Evolutionary conservation across 1,284 basidiomycete genomes (phyloP), one percentile per base, ranked within the genome.

Genomic region (Cutaneotrichosporon cavernicola): DNA sequence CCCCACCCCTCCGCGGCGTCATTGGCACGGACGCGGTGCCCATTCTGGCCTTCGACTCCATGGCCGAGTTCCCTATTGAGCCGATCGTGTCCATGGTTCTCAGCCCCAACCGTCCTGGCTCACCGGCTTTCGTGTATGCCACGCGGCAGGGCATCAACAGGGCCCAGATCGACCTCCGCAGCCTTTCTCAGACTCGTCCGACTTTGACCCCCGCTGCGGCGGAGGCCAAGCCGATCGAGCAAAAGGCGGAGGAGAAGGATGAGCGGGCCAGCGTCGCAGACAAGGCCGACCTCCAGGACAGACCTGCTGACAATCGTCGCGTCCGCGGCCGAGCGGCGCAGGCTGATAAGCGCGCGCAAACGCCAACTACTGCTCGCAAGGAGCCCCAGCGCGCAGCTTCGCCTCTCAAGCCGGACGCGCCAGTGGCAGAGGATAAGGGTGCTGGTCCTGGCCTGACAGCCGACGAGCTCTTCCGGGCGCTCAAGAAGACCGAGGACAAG

Each of bases 31-130:
- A 62, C 46, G 57, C 64, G 14, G 22, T 65, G 0, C 62, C 53
- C 14, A 56, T 67, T 1, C 50, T 63, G 0, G 67, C 70, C 26
- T 78, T 76, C 52, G 72, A 75, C 62, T 58, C 58, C 34, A 52
- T 73, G 36, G 71, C 66, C 5, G 76, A 78, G 59, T 70, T 67
- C 36, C 71, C 75, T 1, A 61, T 77, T 10, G 70, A 74, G 31
- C 67, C 71, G 4, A 68, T 76, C 1, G 55, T 72, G 11, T 69
- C 70, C 21, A 60, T 77, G 4, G 70, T 67, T 4, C 46, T 74
- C 4, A 58, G 63, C 11, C 58, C 62, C n/a, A 65, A 63, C 34
- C 21, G 53, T 1, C 55, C 36, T 4, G 71, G 71, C 14, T 71
- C 67, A 22, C 52, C 67, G 9, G 74, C 73, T 40, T 46, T 77